Evolutionary conservation across 2,329 filamentous ascomycete species (phyloP).

Genomic region (Rhytidhysteron rufulum): DNA sequence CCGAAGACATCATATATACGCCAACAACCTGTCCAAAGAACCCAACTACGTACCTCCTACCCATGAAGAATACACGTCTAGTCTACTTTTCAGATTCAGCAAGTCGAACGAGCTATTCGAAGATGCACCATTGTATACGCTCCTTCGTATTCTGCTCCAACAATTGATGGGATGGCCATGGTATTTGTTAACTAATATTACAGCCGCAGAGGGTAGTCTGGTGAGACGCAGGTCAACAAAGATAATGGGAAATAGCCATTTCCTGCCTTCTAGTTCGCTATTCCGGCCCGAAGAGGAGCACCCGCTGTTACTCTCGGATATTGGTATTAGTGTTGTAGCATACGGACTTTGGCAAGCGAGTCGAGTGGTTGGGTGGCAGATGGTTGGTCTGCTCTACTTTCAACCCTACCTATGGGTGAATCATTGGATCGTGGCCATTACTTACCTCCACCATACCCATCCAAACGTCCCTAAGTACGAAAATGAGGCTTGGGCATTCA

Average conservation of each 20-base stretch:
- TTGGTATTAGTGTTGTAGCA: not conserved
- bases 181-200: not conserved
- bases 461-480: not conserved
- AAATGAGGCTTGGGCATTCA: not conserved
- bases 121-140: not conserved
- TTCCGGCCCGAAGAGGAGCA: not conserved
- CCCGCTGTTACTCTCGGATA: not conserved
- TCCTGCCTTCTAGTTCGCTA: not conserved
- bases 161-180: not conserved
- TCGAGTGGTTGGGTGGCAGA: no score
- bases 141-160: not conserved
- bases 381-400: not conserved
- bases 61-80: not conserved
- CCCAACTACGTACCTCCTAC: no score
- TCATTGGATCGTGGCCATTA: not conserved
- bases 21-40: not conserved
- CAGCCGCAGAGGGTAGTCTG: not conserved
- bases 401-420: not conserved
- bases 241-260: not conserved
- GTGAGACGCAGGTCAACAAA: not conserved
- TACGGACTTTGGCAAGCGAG: no score
- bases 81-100: not conserved
- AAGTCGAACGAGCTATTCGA: not conserved
- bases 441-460: not conserved
- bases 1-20: not conserved